Base-by-base conservation (phyloP, 768 basidiomycete species). In the Xerocomus brunneocitrinus region DNA sequence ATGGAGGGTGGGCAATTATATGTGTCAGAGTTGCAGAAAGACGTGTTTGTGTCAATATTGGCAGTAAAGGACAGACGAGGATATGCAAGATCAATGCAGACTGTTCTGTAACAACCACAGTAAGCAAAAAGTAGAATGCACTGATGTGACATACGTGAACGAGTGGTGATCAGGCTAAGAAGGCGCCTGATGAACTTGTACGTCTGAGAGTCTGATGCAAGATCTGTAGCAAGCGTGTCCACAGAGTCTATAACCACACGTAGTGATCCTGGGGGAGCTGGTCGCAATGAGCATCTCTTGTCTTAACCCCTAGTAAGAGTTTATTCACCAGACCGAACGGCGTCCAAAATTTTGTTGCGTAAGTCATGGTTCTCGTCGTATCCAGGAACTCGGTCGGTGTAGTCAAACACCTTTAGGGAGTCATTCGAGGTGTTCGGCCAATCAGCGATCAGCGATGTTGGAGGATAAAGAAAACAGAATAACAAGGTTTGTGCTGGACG, bases 241-340 rank as follows among this genome's bases (percentile, higher is more conserved):
- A 83, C 68, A 19, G 88, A 88, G 66, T 93, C 91, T 34, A 93
- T 74, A 48, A 87, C 66, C 24, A 90, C 78, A 56, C 76, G 79
- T 28, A 88, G 53, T n/a, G 84, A 74, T 30, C 76, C 75, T 30
- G 73, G 38, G 30, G 74, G 60, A 43, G 68, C 79, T 79, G 64
- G 47, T 44, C 3, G 53, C 45, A 49, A 49, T 60, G 47, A 62
- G 58, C 36, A 35, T 35, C 30, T 8, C 27, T 12, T 13, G 14
- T 16, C n/a, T 46, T 16, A 0, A 8, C 40, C 27, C 46, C 16
- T 8, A 19, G n/a, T 8, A 12, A 28, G n/a, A 39, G 35, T 47
- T 61, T 35, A 52, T 53, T 49, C 24, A 73, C 69, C 65, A 64
- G 73, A 71, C 60, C 75, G 69, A 16, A 82, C 67, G 28, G 72